phyloP scores from a whole-genome alignment of 129 eudicot genomes.

The Tagetes patula region DNA sequence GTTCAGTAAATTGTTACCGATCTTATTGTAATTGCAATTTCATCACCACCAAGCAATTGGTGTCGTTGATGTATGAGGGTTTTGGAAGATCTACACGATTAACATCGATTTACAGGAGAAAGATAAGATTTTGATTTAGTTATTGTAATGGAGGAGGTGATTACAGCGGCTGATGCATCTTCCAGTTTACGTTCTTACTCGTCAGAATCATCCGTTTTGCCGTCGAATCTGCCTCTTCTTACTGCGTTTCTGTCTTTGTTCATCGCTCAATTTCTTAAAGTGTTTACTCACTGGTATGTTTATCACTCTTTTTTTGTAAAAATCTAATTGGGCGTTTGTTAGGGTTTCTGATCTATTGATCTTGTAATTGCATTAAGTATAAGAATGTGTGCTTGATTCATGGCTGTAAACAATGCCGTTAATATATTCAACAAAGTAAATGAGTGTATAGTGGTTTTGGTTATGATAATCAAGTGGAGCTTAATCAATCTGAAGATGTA shows the following conservation, averaged over 20 bases:
- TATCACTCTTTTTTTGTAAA: neutral
- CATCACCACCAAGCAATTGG: neutral
- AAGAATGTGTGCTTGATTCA: neutral
- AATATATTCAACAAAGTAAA: neutral
- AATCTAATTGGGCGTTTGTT: slow-evolving; percentile 21
- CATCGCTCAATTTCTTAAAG: slow-evolving; percentile 85
- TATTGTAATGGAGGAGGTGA: slow-evolving; percentile 52
- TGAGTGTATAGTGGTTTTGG: neutral
- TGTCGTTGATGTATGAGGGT: slow-evolving; percentile 24
- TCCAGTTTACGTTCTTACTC: slow-evolving; percentile 54
- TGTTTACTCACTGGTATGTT: slow-evolving; percentile 69
- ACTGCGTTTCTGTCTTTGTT: slow-evolving; percentile 67
- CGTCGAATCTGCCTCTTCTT: slow-evolving; percentile 65
- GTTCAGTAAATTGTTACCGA: neutral
- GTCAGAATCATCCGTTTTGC: slow-evolving; percentile 43
- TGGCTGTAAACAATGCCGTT: neutral
- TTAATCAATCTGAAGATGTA: no score
- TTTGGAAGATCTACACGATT: slow-evolving; percentile 25
- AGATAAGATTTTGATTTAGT: slow-evolving; percentile 2
- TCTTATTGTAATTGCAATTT: neutral
- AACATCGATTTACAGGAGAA: slow-evolving; percentile 2
- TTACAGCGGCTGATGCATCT: slow-evolving; percentile 61
- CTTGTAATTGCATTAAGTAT: neutral
- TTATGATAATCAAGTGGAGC: no score
- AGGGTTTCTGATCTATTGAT: neutral